phyloP scores from a whole-genome alignment of 371 early-diverging fungal genomes.

The Mortierella sp. region DNA sequence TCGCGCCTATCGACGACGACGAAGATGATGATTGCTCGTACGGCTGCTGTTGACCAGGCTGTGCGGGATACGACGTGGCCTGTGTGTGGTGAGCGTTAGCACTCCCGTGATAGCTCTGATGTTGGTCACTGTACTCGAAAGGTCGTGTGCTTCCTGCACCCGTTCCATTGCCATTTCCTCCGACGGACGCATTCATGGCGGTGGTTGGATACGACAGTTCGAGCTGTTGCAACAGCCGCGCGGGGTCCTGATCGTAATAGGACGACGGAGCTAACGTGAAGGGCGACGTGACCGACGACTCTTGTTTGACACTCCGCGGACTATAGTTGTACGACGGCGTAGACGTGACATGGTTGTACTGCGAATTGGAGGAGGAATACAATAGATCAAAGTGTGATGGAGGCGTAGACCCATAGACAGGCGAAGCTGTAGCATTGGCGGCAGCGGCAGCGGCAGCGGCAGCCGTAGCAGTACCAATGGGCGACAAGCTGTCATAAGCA shows the following conservation, averaged over 20 bases:
- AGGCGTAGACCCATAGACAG: conserved; percentile 23
- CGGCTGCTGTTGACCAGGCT: conserved; percentile 11
- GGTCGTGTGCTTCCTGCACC: no score
- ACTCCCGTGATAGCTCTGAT: no score
- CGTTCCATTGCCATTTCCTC: not conserved
- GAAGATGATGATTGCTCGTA: conserved; percentile 18
- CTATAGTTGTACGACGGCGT: conserved; percentile 7
- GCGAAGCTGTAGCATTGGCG: not conserved
- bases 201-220: conserved; percentile 2
- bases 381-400: conserved; percentile 20
- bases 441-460: conserved; percentile 1
- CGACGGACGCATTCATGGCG: not conserved
- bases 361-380: conserved; percentile 24
- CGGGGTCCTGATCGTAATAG: conserved; percentile 30
- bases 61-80: not conserved
- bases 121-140: no score
- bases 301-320: conserved; percentile 3
- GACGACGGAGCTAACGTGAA: conserved; percentile 21
- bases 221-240: conserved; percentile 21
- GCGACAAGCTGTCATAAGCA: conserved; percentile 24
- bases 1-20: not conserved
- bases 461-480: conserved; percentile 21
- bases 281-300: conserved; percentile 14
- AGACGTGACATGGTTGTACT: conserved; percentile 12
- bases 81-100: not conserved